Percentiles rank a stretch among this genome's conserved stretches.
These are phyloP conservation scores for Paramecium caudatum DNA, from an alignment of 73 alveolate genomes.

Conservation along the genomic window DNA sequence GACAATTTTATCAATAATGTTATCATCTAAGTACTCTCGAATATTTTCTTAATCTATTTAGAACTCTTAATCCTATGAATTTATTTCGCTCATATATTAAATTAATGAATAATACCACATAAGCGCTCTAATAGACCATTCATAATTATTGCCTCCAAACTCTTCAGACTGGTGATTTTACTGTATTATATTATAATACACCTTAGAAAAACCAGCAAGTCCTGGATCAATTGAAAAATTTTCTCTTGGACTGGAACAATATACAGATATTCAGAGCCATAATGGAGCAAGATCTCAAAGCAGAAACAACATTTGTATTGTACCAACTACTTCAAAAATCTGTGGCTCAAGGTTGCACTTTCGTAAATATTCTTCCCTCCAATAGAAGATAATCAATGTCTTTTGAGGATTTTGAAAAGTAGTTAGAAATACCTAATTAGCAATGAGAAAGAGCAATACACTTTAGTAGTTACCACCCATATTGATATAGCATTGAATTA, in stretches of 20 bases:
- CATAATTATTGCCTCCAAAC: slow-evolving; percentile 17
- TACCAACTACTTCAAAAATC: slow-evolving; percentile 28
- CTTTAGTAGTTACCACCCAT: slow-evolving; percentile 17
- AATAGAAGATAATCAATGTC: background rate
- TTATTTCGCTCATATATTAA: slow-evolving; percentile 38
- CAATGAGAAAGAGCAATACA: background rate
- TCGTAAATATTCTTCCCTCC: slow-evolving; percentile 4
- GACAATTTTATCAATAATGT: background rate
- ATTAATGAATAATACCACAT: slow-evolving; percentile 10
- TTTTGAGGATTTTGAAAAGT: slow-evolving; percentile 43
- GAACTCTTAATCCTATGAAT: background rate
- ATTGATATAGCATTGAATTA: slow-evolving; percentile 14
- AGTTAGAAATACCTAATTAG: background rate
- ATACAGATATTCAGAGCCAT: background rate
- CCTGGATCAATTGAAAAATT: slow-evolving; percentile 16
- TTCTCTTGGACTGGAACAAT: slow-evolving; percentile 60
- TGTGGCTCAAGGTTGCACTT: background rate
- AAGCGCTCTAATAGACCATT: slow-evolving; percentile 9
- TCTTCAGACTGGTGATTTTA: slow-evolving; percentile 23
- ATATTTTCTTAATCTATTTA: slow-evolving; percentile 43
- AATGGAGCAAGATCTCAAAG: background rate
- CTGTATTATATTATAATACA: background rate
- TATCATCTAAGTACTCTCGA: slow-evolving; percentile 11
- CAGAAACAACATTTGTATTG: slow-evolving; percentile 42
- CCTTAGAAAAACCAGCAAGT: slow-evolving; percentile 26